Evolutionary conservation across 768 basidiomycete genomes (phyloP).

Genomic region (Boletus bicolor): DNA sequence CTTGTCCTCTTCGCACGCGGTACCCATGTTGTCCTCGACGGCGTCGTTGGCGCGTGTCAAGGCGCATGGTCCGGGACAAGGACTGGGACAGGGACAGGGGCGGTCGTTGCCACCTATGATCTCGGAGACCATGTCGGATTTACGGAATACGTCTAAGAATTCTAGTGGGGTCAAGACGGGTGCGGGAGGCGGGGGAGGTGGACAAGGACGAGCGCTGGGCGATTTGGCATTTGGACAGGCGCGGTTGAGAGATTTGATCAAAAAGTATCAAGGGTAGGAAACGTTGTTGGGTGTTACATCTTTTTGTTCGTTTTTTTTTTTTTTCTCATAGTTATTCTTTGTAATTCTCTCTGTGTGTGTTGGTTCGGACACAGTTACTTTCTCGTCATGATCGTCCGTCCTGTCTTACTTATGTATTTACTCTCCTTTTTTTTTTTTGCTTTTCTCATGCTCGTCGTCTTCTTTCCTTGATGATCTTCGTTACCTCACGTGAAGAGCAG

Average conservation of each 20-base stretch:
- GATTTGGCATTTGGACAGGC: conserved; percentile 78
- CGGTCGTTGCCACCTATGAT: conserved; percentile 33
- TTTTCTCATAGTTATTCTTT: neutral
- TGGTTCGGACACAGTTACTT: too few species aligned
- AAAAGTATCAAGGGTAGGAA: conserved; percentile 63
- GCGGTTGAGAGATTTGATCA: conserved; percentile 71
- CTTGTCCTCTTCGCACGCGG: conserved; percentile 69
- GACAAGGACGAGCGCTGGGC: conserved; percentile 23
- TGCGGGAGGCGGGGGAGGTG: neutral
- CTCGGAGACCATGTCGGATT: conserved; percentile 28
- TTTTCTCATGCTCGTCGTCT: too few species aligned
- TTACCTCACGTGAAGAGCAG: too few species aligned
- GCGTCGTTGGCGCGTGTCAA: conserved; percentile 65
- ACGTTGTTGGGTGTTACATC: too few species aligned
- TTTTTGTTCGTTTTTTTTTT: neutral
- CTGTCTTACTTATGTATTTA: too few species aligned
- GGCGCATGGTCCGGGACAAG: conserved; percentile 18
- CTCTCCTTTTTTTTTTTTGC: too few species aligned
- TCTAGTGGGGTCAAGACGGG: conserved; percentile 6
- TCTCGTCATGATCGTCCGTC: too few species aligned
- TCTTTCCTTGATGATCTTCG: too few species aligned
- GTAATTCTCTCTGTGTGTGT: too few species aligned
- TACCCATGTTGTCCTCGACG: conserved; percentile 69
- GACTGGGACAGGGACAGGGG: conserved; percentile 18
- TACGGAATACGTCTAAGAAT: conserved; percentile 10